Evolutionary conservation across 2,329 filamentous ascomycete species (phyloP).

Genomic region (Pseudogymnoascus sp.): DNA sequence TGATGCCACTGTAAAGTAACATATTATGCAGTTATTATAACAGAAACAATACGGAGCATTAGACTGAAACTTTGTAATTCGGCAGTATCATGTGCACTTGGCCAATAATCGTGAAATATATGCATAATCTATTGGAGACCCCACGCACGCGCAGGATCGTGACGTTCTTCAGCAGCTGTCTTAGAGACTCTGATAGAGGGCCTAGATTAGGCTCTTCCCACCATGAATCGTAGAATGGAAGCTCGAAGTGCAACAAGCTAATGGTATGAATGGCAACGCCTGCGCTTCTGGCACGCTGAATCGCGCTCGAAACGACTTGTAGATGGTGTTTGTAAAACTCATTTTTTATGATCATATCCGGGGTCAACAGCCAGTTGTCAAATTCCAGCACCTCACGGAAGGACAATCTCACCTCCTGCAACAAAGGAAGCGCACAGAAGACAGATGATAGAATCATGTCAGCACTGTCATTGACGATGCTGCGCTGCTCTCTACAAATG

Average conservation of each 20-base stretch:
- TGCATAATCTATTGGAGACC: no score
- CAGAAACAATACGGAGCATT: no score
- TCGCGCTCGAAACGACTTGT: conserved; percentile 1
- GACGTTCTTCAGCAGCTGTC: conserved; percentile 11
- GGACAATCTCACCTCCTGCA: conserved; percentile 12
- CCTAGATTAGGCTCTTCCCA: conserved; percentile 13
- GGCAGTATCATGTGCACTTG: no score
- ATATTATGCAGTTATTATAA: no score
- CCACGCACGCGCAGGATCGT: conserved; percentile 12
- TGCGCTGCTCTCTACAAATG: conserved; percentile 13
- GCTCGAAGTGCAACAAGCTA: conserved; percentile 13
- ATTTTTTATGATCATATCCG: conserved; percentile 20
- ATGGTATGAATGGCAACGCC: conserved; percentile 13
- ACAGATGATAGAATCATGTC: conserved; percentile 13
- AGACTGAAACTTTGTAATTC: no score
- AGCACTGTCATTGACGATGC: conserved; percentile 11
- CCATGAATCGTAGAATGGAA: conserved; percentile 11
- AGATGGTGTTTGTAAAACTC: conserved; percentile 12
- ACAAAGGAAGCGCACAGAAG: conserved; percentile 11
- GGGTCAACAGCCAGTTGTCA: not conserved
- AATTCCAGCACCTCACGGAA: conserved; percentile 11
- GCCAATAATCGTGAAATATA: no score
- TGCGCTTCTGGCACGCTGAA: conserved; percentile 4
- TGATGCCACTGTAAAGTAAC: no score
- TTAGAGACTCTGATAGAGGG: conserved; percentile 12